Evolutionary conservation across 202 grass and related monocot genomes (phyloP).

Genomic region (Schoenoplectus triqueter): DNA sequence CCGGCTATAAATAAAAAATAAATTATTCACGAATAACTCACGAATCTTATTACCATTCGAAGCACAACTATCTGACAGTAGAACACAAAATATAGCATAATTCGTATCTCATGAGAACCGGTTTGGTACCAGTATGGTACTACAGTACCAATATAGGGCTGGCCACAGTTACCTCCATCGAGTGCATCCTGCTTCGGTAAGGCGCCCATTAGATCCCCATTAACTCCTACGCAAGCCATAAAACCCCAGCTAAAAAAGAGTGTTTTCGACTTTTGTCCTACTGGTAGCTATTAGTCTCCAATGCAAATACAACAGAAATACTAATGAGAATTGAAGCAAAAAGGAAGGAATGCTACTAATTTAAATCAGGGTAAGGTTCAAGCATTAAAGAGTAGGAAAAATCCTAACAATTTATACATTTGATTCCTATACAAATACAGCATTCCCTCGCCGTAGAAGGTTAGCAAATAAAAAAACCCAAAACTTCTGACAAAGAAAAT

Average conservation of each 20-base stretch:
- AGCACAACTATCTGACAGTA: background rate
- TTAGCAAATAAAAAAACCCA: background rate
- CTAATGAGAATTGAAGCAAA: background rate
- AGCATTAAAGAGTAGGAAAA: conserved; percentile 18
- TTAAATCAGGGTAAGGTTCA: background rate
- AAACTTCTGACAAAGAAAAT: conserved; percentile 27
- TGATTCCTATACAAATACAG: conserved; percentile 34
- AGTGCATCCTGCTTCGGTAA: background rate
- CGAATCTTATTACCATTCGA: too few species aligned
- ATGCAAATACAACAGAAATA: background rate
- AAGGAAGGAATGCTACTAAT: background rate
- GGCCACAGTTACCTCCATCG: background rate
- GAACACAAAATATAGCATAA: background rate
- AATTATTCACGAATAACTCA: background rate
- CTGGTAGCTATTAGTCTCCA: background rate
- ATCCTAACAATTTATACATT: conserved; percentile 29
- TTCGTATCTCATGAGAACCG: conserved; percentile 8
- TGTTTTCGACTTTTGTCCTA: background rate
- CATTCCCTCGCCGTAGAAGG: conserved; percentile 22
- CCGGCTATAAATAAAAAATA: too few species aligned
- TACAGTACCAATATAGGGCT: background rate
- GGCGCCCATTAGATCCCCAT: background rate
- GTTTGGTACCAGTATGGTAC: background rate
- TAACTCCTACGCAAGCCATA: background rate
- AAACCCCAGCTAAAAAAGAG: background rate